Evolutionary conservation across 78 protist species (phyloP), one percentile per base, ranked within the genome.

Genomic region (Salpingoeca rosetta): DNA sequence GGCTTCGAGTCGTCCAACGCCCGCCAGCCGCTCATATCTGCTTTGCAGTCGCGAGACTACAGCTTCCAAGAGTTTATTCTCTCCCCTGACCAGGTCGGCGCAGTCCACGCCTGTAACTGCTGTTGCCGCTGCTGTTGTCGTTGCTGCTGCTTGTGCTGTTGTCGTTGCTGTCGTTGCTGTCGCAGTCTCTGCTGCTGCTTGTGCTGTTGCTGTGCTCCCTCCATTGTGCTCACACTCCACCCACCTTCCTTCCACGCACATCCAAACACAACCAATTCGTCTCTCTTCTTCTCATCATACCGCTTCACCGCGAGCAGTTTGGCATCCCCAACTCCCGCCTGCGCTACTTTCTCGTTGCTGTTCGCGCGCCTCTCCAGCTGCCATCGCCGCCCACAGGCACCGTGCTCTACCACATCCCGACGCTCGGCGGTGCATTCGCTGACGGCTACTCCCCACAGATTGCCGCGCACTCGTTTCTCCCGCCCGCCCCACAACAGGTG

Each of bases 261-360:
- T n/a, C n/a, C n/a, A n/a, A n/a, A n/a, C n/a, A n/a, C n/a, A n/a
- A n/a, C n/a, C n/a, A n/a, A n/a, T n/a, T n/a, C n/a, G n/a, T n/a
- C n/a, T n/a, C n/a, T n/a, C n/a, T n/a, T n/a, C n/a, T n/a, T n/a
- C n/a, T n/a, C n/a, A n/a, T n/a, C n/a, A n/a, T n/a, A n/a, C n/a
- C n/a, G n/a, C n/a, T n/a, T n/a, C n/a, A n/a, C n/a, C n/a, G n/a
- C n/a, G n/a, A 17, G 65, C 88, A 88, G 44, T 82, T 88, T 44
- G 91, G 90, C 44, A 45, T 93, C 35, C 90, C 96, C 31, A 93
- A 93, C 84, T 86, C 86, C 73, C 85, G 96, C 43, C 65, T 88
- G 83, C 84, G 96, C 79, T 93, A 92, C 79, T 93, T 91, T 51
- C 44, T 91, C 56, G 75, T 90, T n/a, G 96, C 88, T 0, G 22